Evolutionary conservation across 2,329 filamentous ascomycete species (phyloP), one percentile per base, ranked within the genome.

Genomic region (Madurella fahalii): DNA sequence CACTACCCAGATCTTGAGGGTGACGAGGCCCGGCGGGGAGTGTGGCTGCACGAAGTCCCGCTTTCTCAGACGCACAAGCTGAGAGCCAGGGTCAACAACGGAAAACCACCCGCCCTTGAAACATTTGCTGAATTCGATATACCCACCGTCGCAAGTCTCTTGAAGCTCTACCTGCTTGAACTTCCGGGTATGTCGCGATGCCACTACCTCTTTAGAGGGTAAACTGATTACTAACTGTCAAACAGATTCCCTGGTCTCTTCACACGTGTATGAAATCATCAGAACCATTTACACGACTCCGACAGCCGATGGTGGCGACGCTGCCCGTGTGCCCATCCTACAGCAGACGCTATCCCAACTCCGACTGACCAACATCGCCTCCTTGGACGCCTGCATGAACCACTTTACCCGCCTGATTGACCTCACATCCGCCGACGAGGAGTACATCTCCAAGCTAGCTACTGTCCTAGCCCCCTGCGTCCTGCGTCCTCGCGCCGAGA

Each of bases 1-100:
- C 90, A 95, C 71, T 99, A 99, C 67, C 94, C 94, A 4, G 94
- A 99, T 67, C 84, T 99, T 2, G 95, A 99, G 73, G 94, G 94
- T 42, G 94, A 99, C 63, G 92, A 96, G 72, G 89, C 91, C 43
- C 83, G 95, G 58, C 85, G 93, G 65, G 89, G 85, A 40, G 95
- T 99, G 52, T 99, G 94, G 94, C 81, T 97, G 50, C 85, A 92
- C 30, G 93, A 99, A 63, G 92, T 97, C 43, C 91, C 92, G 11
- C 77, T 99, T 52, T 75, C 82, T 18, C 87, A 90, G 54, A 92
- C 89, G 0, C 94, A 99, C 71, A 86, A 90, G 66, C 79, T 99
- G 40, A 86, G 94, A 47, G 80, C 83, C 64, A 82, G 81, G 63
- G 79, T 99, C 69, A 97, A 99, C 69, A 90, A 92, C 63, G 92